These are phyloP conservation scores for Coleophoma eucalyptorum DNA, from an alignment of 2,329 filamentous ascomycete species.

Conservation along the genomic window DNA sequence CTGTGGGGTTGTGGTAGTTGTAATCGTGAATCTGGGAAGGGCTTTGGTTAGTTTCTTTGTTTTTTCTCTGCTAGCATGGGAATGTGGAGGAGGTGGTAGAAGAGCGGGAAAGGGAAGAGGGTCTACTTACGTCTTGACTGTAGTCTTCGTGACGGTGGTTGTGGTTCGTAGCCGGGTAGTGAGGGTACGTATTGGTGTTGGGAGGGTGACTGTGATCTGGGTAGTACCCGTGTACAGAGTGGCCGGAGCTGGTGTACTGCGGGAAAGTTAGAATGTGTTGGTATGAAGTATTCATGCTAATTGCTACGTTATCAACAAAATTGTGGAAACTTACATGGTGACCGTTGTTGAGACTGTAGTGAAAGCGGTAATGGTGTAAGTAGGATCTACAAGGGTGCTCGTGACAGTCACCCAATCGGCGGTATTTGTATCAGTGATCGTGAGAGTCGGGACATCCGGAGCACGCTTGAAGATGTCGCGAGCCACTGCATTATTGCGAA, in stretches of 20 bases:
- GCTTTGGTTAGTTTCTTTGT: background rate
- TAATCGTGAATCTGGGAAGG: background rate
- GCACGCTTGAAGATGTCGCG: background rate
- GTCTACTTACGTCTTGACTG: background rate
- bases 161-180: background rate
- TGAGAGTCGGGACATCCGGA: background rate
- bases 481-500: background rate
- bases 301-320: background rate
- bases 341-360: background rate
- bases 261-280: background rate
- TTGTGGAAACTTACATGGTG: background rate
- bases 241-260: background rate
- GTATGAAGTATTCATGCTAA: background rate
- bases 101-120: background rate
- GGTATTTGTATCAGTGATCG: background rate
- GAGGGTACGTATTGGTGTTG: background rate
- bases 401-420: background rate
- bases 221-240: background rate
- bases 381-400: background rate
- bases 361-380: background rate
- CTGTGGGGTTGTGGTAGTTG: background rate
- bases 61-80: too few species aligned
- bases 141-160: background rate
- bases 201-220: background rate
- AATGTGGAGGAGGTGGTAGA: background rate